phyloP scores from a whole-genome alignment of 768 basidiomycete genomes.

The Suillus subluteus region DNA sequence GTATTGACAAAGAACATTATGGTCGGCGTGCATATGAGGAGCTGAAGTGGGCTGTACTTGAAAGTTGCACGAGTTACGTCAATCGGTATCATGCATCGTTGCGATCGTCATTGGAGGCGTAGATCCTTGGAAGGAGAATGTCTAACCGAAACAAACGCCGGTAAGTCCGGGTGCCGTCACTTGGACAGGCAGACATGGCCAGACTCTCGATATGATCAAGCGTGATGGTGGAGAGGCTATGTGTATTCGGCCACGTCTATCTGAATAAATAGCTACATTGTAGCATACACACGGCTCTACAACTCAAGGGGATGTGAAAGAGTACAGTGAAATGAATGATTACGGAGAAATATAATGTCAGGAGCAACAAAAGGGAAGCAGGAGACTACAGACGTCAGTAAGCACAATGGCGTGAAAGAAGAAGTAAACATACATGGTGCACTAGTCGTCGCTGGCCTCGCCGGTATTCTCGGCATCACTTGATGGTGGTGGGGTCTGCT shows the following conservation, averaged over 20 bases:
- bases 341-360: slow-evolving; percentile 20
- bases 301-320: neutral
- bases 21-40: neutral
- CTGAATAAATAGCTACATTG: slow-evolving; percentile 12
- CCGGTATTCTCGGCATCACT: slow-evolving; percentile 27
- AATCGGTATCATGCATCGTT: neutral
- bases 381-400: slow-evolving; percentile 8
- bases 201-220: neutral
- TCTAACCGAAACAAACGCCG: neutral
- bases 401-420: neutral
- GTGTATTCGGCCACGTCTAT: slow-evolving; percentile 2
- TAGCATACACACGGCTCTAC: slow-evolving; percentile 18
- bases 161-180: neutral
- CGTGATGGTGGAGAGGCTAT: neutral
- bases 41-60: neutral
- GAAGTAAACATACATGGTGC: neutral
- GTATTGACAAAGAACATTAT: neutral
- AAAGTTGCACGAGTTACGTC: neutral
- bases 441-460: slow-evolving; percentile 28
- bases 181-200: neutral
- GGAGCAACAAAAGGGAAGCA: slow-evolving; percentile 7
- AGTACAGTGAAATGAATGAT: slow-evolving; percentile 13
- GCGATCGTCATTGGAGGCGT: neutral
- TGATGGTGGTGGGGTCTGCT: slow-evolving; percentile 24
- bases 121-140: neutral